phyloP scores from a whole-genome alignment of 345 rosid species.

The Dovyalis caffra region DNA sequence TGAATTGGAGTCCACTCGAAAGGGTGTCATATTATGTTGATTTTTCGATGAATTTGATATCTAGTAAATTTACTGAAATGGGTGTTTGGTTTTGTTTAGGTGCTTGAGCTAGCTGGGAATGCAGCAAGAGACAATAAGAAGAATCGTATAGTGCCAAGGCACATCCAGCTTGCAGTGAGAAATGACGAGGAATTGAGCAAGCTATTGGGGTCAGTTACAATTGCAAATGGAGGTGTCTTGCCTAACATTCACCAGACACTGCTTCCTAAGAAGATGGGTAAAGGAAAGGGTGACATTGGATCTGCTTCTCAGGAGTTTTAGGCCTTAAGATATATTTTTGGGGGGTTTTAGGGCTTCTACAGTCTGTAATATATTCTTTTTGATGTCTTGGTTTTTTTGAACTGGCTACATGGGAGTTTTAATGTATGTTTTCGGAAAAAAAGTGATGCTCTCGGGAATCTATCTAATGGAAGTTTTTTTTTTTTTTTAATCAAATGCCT shows the following conservation, averaged over 20 bases:
- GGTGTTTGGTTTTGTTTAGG: constrained; percentile 24
- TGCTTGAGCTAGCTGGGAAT: constrained; percentile 73
- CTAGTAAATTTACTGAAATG: background rate
- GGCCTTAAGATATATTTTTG: background rate
- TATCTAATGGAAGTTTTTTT: background rate
- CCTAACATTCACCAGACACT: constrained; percentile 68
- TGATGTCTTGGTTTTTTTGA: background rate
- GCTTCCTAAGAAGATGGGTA: constrained; percentile 48
- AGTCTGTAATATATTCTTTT: constrained; percentile 15
- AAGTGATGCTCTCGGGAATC: background rate
- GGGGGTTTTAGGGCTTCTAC: background rate
- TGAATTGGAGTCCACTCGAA: no score
- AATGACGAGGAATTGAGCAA: constrained; percentile 70
- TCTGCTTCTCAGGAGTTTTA: constrained; percentile 58
- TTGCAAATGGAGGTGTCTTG: constrained; percentile 72
- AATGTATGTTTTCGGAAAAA: background rate
- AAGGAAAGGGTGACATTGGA: constrained; percentile 61
- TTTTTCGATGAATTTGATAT: no score
- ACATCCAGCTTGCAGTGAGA: constrained; percentile 69
- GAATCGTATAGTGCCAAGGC: constrained; percentile 66
- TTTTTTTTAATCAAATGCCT: no score
- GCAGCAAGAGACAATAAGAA: constrained; percentile 83
- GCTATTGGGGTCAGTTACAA: constrained; percentile 59
- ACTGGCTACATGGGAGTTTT: background rate
- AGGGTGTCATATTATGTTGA: no score